Evolutionary conservation across 371 early-diverging fungal species (phyloP).

Genomic region (Dinochytrium kinnereticum): DNA sequence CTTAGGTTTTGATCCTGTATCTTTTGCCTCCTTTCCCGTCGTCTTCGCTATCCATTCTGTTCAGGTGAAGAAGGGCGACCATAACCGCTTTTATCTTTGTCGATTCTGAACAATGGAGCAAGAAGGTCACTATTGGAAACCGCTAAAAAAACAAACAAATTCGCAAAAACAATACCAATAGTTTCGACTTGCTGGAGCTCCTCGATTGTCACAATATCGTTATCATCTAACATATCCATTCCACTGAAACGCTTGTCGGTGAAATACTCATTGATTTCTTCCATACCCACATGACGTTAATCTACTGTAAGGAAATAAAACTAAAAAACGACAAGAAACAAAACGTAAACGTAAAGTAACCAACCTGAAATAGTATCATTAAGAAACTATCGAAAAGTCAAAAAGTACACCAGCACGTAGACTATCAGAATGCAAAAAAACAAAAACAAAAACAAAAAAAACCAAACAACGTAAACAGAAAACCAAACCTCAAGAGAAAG

Average conservation of each 20-base stretch:
- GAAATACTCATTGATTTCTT: slow-evolving; percentile 35
- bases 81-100: slow-evolving; percentile 3
- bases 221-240: slow-evolving; percentile 17
- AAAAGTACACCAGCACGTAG: neutral
- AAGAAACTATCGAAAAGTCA: slow-evolving; percentile 9
- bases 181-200: slow-evolving; percentile 19
- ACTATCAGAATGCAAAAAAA: neutral
- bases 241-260: slow-evolving; percentile 28
- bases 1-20: slow-evolving; percentile 7
- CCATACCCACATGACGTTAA: neutral
- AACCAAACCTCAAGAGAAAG: slow-evolving; percentile 19
- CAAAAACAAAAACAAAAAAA: no score
- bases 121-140: neutral
- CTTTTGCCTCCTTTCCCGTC: slow-evolving; percentile 4
- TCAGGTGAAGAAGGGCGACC: slow-evolving; percentile 5
- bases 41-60: slow-evolving; percentile 2
- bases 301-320: neutral
- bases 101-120: neutral
- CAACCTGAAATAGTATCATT: slow-evolving; percentile 17
- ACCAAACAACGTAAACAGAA: neutral
- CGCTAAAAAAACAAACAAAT: neutral
- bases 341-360: neutral
- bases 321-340: neutral
- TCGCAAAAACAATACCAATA: slow-evolving; percentile 8
- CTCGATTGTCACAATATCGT: slow-evolving; percentile 25